Percentiles rank a stretch among this genome's conserved stretches.
Evolutionary conservation across 306 rosid genomes (phyloP).

Genomic region (Sindora glabra): DNA sequence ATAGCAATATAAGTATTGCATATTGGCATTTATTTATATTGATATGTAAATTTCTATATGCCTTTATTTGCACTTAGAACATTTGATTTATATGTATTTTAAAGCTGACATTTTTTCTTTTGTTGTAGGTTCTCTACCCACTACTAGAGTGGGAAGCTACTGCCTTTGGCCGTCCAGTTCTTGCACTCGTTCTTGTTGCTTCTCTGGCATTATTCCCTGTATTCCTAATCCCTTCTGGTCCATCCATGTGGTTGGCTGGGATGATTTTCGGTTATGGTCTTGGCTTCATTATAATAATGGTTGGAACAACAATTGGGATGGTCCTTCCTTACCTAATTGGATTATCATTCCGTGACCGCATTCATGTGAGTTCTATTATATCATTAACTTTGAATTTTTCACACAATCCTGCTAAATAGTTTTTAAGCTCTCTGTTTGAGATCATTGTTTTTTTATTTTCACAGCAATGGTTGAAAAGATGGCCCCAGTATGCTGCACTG

Average conservation of each 20-base stretch:
- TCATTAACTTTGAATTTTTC: not conserved
- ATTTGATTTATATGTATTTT: too few relatives aligned
- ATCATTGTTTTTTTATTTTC: conserved; percentile 12
- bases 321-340: conserved; percentile 90
- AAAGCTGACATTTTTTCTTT: too few relatives aligned
- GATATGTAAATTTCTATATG: too few relatives aligned
- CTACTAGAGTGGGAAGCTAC: conserved; percentile 97
- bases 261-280: conserved; percentile 97
- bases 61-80: conserved; percentile 1
- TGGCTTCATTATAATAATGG: conserved; percentile 90
- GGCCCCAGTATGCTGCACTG: conserved; percentile 90
- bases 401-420: too few relatives aligned
- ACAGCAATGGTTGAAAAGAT: conserved; percentile 86
- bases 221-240: conserved; percentile 82
- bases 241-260: conserved; percentile 99
- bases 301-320: conserved; percentile 97
- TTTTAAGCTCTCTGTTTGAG: not conserved
- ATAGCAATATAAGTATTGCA: too few relatives aligned
- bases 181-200: conserved; percentile 74
- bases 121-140: conserved; percentile 67
- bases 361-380: conserved; percentile 59
- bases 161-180: conserved; percentile 93
- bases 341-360: conserved; percentile 68
- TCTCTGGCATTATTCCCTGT: conserved; percentile 90
- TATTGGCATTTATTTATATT: not conserved